Evolutionary conservation across 257 asterid species (phyloP).

Genomic region (Solanum pennellii): DNA sequence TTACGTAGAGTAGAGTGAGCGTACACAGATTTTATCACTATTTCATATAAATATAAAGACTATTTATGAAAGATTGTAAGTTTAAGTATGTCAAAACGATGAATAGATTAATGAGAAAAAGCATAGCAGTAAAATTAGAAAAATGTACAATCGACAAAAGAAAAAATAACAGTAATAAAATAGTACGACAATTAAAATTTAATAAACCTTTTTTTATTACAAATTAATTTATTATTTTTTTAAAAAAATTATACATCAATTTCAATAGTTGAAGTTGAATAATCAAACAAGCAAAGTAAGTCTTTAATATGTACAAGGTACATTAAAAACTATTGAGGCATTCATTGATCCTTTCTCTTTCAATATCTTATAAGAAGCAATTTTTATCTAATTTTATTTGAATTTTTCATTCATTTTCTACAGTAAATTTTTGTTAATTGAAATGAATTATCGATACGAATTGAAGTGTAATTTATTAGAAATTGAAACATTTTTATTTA

Average conservation of each 20-base stretch:
- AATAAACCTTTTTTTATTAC: background rate
- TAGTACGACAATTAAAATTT: fast-evolving
- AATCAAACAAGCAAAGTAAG: background rate
- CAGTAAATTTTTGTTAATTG: background rate
- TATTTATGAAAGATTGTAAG: fast-evolving
- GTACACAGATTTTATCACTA: no score
- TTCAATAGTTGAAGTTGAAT: background rate
- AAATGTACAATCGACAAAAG: background rate
- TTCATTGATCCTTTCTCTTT: background rate
- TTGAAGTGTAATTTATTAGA: background rate
- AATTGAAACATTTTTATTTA: background rate
- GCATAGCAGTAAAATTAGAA: background rate
- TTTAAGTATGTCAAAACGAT: no score
- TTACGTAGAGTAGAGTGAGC: background rate
- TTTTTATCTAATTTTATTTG: background rate
- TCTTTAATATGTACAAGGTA: background rate
- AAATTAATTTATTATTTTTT: no score
- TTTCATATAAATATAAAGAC: no score
- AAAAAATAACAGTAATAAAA: no score
- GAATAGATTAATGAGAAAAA: no score
- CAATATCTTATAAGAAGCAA: background rate
- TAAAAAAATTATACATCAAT: background rate
- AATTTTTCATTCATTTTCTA: background rate
- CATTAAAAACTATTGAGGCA: background rate
- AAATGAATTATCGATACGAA: background rate